Conservation (phyloP, 164 flowering plant genomes). For the Pachysandra terminalis region DNA sequence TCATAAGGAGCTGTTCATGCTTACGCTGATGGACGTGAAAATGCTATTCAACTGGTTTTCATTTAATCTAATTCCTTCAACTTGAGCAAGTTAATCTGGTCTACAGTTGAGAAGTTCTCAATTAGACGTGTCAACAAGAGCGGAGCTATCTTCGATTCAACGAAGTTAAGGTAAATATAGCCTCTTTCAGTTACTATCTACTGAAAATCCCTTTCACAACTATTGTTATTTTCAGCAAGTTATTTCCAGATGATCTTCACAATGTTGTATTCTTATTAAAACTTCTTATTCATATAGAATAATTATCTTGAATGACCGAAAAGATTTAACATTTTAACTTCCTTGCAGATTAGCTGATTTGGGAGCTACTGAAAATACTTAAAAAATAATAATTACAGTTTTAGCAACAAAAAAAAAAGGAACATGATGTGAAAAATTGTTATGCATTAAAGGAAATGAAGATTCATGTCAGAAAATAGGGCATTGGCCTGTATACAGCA, state of each 20-base stretch:
- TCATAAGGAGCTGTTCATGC: background rate
- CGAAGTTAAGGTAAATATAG: conserved; percentile 68
- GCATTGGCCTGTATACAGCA: background rate
- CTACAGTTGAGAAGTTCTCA: conserved; percentile 79
- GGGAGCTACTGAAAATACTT: background rate
- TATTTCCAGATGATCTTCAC: background rate
- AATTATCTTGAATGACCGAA: background rate
- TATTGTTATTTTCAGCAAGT: background rate
- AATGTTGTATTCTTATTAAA: background rate
- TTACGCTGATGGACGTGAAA: background rate
- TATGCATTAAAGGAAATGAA: background rate
- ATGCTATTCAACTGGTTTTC: background rate
- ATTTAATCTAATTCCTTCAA: background rate
- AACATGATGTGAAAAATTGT: background rate
- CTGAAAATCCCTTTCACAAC: background rate
- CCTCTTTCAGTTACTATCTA: background rate
- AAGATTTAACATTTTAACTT: background rate
- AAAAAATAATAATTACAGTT: background rate
- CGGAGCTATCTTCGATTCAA: conserved; percentile 88
- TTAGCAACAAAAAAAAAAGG: background rate
- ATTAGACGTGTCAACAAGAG: conserved; percentile 91
- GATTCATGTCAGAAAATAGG: background rate
- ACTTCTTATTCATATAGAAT: background rate
- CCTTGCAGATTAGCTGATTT: background rate
- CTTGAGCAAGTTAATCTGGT: conserved; percentile 15